Base-by-base conservation (phyloP, 192 early-diverging fungal genomes). In the Blastocladiella britannica region DNA sequence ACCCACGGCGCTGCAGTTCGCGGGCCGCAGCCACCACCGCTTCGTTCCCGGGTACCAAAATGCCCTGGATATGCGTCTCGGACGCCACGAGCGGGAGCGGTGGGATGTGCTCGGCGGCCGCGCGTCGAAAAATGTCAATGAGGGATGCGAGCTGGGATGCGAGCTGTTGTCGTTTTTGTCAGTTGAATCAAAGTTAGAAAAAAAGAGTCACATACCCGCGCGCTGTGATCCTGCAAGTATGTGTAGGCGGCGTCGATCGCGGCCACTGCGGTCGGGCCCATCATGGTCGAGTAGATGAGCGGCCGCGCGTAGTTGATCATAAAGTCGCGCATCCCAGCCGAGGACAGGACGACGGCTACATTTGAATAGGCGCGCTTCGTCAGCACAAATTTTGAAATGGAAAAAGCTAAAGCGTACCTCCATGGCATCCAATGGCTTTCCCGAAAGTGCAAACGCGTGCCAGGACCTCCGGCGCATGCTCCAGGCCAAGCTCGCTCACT, bases 251-350 rank as follows among this genome's bases (percentile, higher is more conserved):
- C 61, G 25, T 60, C 31, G 54, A 76, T 72, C 18, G 72, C 61
- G 5, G 70, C 12, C 9, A 79, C 62, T 0, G 65, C 57, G 60
- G 74, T 73, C 3, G 30, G 20, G 1, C 74, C 56, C 37, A 74
- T 56, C 28, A 76, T 68, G 4, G 77, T 79, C 6, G 72, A 74
- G 57, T 73, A 79, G 7, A 79, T 65, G 18, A 75, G 55, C 0
- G 77, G 72, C 25, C 72, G 59, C 15, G 70, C 69, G 54, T 79
- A 79, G 57, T 79, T 79, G 37, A 74, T 58, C 25, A 79, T 59
- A 55, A 69, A 79, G 26, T 71, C 60, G n/a, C 68, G 60, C 9
- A 79, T 47, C 4, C 60, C 47, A 0, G 47, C 7, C 8, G 68
- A 59, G 5, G 74, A 63, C 9, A 76, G 37, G 9, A 79, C 62